Evolutionary conservation across 164 flowering plant genomes (phyloP), one percentile per base, ranked within the genome.

Genomic region (Aristolochia fimbriata): DNA sequence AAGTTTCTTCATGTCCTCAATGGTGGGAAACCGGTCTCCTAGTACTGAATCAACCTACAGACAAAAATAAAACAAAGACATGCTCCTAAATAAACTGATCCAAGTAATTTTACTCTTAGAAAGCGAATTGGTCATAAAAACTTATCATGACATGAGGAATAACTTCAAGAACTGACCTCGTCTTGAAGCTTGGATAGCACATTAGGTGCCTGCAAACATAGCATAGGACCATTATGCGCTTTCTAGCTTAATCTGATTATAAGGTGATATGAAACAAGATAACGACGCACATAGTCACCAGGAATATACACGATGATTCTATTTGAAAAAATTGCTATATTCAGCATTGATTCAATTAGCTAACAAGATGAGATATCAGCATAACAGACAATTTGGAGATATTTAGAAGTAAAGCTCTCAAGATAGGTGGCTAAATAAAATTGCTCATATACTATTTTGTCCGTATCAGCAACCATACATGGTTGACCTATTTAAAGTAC

Each of bases 1-100:
- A 2, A 93, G 92, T 65, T 83, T 89, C 78, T 84, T 89, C 92
- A 87, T 73, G 69, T 93, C 98, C 60, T 86, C 94, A 56, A 93
- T 74, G n/a, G 90, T 80, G 27, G 98, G 98, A 68, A 83, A 76
- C 27, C 88, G 77, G 65, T 87, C 98, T 20, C 98, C 98, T 58
- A 93, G 65, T 68, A 89, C 81, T 63, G 81, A 73, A 76, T 93
- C 98, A 57, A 87, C 96, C 98, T 93, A 70, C 9, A 9, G 62
- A 72, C 11, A 59, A 63, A 21, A 54, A 53, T 55, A 17, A 20
- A 49, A 65, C 55, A 12, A 62, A 24, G 37, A 11, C 45, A 31
- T 43, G 19, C 43, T 37, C 58, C 24, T 33, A 56, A 19, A 27
- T 24, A 31, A 31, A 15, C 21, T 27, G 12, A n/a, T 22, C 22